Evolutionary conservation across 345 rosid species (phyloP).

Genomic region (Lenwebbia sp.): DNA sequence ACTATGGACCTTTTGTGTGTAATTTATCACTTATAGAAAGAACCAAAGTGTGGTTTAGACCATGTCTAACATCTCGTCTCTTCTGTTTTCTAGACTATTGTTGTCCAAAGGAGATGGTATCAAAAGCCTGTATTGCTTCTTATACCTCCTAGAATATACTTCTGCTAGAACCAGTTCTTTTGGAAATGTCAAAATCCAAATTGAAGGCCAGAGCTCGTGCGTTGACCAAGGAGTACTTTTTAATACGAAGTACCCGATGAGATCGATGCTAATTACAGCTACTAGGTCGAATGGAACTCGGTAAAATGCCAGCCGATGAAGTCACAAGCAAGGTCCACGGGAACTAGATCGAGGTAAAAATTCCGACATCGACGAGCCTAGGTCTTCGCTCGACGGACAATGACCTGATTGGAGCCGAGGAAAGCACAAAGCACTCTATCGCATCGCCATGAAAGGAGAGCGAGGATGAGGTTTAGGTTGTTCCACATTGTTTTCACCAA

Average conservation of each 20-base stretch:
- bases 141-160: not conserved
- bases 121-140: not conserved
- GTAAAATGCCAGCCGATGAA: not conserved
- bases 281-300: not conserved
- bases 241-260: not conserved
- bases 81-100: too few relatives aligned
- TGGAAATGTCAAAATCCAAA: too few relatives aligned
- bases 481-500: not conserved
- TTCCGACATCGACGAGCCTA: not conserved
- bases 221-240: not conserved
- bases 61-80: too few relatives aligned
- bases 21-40: not conserved
- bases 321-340: not conserved
- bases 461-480: not conserved
- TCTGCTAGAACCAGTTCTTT: not conserved
- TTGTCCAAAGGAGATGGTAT: not conserved
- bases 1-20: not conserved
- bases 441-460: not conserved
- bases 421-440: not conserved
- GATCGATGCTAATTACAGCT: not conserved
- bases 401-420: not conserved
- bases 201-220: too few relatives aligned
- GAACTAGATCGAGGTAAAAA: not conserved
- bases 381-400: not conserved
- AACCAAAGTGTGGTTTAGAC: not conserved